Base-by-base conservation (phyloP, 768 basidiomycete genomes). In the Pleurotus ostreatus region DNA sequence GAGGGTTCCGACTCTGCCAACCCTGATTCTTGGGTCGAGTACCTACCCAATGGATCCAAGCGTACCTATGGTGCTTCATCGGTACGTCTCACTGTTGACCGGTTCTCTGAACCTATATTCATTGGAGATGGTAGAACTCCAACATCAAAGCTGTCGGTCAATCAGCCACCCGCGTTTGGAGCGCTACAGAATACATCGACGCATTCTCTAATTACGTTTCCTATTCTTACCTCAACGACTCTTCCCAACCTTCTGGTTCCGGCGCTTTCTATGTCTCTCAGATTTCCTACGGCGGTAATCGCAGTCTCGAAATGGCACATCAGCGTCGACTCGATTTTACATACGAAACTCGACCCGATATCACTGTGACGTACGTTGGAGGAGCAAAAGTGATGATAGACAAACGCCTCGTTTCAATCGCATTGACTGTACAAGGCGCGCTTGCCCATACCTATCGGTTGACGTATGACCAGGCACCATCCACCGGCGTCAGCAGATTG, bases 21-120 rank as follows among this genome's bases (percentile, higher is more conserved):
- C 16, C 58, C 58, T 9, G 43, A 55, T 37, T 59, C 58, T 23
- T 59, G 58, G 58, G 46, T 55, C 40, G 58, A 59, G 26, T 52
- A 56, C 38, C 55, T 56, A 9, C 48, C 58, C 4, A 48, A 59
- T 18, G 58, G 58, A 13, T 37, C 46, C 16, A 44, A 15, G 4
- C 58, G 58, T 30, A 43, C 55, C 4, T 59, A 23, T 45, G 58
- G 58, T 25, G 44, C 51, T 16, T 40, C 49, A 25, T 26, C 25
- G 5, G 34, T 58, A 46, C 16, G 45, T 22, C 37, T 30, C 45
- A 13, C 15, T n/a, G 16, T 20, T 20, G 20, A 20, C 34, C 18
- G 12, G 2, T 38, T 12, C 39, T 9, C 22, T 40, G 13, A 30
- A 12, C 6, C 18, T 9, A 38, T 20, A 43, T 20, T 15, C 34